These are phyloP conservation scores for Cladosporium oxysporum DNA, from an alignment of 2,329 filamentous ascomycete genomes.

Conservation along the genomic window DNA sequence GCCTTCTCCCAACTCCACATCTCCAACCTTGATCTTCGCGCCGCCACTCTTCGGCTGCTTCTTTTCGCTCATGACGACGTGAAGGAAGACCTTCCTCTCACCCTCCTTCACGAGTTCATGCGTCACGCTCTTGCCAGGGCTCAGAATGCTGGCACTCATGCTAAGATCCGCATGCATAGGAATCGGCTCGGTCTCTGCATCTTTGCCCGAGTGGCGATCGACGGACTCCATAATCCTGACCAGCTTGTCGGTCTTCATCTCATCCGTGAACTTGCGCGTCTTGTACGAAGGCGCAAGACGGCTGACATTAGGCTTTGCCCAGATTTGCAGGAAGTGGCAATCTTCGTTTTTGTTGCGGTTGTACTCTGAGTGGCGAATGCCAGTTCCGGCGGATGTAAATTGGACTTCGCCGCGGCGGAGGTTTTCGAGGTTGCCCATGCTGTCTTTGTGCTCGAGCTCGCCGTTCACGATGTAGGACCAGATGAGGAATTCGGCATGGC, in stretches of 20 bases:
- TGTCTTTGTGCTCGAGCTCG: conserved; percentile 84
- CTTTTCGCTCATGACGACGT: conserved; percentile 68
- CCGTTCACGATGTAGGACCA: conserved; percentile 85
- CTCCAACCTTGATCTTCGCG: conserved; percentile 69
- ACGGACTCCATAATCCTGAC: conserved; percentile 76
- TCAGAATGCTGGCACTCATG: conserved; percentile 77
- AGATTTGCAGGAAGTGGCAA: conserved; percentile 87
- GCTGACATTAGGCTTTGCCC: conserved; percentile 75
- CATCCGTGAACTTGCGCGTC: conserved; percentile 71
- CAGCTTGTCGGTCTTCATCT: conserved; percentile 69
- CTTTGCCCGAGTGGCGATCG: conserved; percentile 63
- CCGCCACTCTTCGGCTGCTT: conserved; percentile 65
- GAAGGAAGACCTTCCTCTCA: conserved; percentile 72
- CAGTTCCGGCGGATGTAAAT: conserved; percentile 83
- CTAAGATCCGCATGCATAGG: conserved; percentile 82
- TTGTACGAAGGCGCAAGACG: conserved; percentile 76
- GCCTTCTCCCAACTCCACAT: conserved; percentile 69
- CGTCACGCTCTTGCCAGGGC: conserved; percentile 64
- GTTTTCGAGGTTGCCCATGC: conserved; percentile 70
- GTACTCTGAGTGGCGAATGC: conserved; percentile 78
- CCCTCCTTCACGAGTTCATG: conserved; percentile 71
- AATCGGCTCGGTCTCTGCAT: conserved; percentile 69
- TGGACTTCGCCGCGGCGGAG: conserved; percentile 82
- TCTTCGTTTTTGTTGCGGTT: conserved; percentile 72
- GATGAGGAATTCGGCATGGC: conserved; percentile 85